Base-by-base conservation (phyloP, 2,329 filamentous ascomycete species). In the Verticillium longisporum region DNA sequence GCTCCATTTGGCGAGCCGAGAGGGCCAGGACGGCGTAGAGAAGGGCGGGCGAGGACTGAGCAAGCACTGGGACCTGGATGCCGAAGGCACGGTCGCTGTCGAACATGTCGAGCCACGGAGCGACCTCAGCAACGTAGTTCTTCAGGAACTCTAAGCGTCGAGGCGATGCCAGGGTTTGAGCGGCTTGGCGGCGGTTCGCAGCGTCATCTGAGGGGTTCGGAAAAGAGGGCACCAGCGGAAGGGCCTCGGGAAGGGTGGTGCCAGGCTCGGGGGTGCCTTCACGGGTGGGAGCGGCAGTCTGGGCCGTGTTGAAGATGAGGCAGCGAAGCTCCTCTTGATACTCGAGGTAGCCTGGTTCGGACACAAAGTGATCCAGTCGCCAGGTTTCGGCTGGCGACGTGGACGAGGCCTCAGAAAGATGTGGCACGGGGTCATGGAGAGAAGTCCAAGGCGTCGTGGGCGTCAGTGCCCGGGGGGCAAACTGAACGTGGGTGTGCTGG, bases 21-120 rank as follows among this genome's bases (percentile, higher is more conserved):
- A 86, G 74, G 0, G 82, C 82, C 0, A 86, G 73, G 1, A 85
- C 74, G 2, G 80, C 79, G 62, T 81, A 83, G 1, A 80, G 71
- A 1, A 84, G 70, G 60, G 79, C 74, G 0, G 77, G 73, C 14
- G 78, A 78, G 15, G 71, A 71, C 34, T 76, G 78, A 1, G 82
- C 81, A 21, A 84, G 67, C 4, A 78, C 72, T 0, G 83, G 80
- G 1, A 86, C 71, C 45, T 82, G 76, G 1, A 82, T 76, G 3
- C 80, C 80, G 65, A 86, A 86, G 4, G 77, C 77, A 18, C 80
- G 76, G 32, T 78, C 73, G 33, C 75, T 77, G 65, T 86, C 83
- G 62, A 84, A 85, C 74, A 84, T 85, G 66, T 86, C 83, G 14
- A 86, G 76, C 80, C 81, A 84, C 26, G 78, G 79, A 3, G 81